Base-by-base conservation (phyloP, 163 green algal genomes). In the Chloromonas sp. region DNA sequence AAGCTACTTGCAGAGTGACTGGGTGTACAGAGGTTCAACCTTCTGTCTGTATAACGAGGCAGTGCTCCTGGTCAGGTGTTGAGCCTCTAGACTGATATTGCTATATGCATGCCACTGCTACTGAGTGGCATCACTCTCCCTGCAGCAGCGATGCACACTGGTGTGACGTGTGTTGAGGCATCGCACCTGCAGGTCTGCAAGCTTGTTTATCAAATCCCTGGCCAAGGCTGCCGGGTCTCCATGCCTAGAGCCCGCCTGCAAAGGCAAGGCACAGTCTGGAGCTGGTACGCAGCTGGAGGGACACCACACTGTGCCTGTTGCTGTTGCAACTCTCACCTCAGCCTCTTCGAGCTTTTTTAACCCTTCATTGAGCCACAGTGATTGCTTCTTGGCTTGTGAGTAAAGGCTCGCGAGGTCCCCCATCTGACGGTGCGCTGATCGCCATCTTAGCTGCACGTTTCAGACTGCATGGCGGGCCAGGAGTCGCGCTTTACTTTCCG, bases 291-390 rank as follows among this genome's bases (percentile, higher is more conserved):
- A 36, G 36, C 36, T 36, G 36, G 36, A 36, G 36, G 36, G 36
- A 36, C 36, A 36, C 36, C 36, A 36, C 36, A 36, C 36, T 36
- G 36, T 36, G 36, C 36, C 36, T 36, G 36, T 36, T 36, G 36
- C 36, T 36, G 36, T 36, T 0, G 2, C 58, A 3, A n/a, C 58
- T 71, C 58, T 36, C 60, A 93, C 88, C 85, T 96, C 92, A 0
- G 86, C 77, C 8, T 85, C 76, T 81, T 97, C 94, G 3, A 97
- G 82, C 5, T 89, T 90, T 81, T 96, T 92, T 60, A 97, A 78
- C 3, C 94, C 93, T 14, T 94, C 90, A 0, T 92, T 84, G 0
- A 97, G 66, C 0, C 84, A 83, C 0, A 97, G 60, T 8, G 94
- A 95, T 0, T 97, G 85, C 13, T 87, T 90, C 2, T 88, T 92